These are phyloP conservation scores for Styphnolobium japonicum DNA, from an alignment of 306 rosid genomes.

Conservation along the genomic window DNA sequence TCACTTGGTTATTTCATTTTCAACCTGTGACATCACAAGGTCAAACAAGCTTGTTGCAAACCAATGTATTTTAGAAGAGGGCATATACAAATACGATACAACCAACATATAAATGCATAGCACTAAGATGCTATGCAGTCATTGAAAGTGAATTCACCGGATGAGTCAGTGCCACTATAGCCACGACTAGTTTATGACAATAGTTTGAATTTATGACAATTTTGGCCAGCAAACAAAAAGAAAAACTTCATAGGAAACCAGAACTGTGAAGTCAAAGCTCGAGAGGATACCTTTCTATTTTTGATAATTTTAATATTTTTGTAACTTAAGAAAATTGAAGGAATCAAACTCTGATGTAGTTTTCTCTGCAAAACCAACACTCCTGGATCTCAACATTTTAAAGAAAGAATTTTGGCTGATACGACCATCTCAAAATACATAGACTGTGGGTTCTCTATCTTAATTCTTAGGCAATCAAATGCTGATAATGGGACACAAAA, in stretches of 20 bases:
- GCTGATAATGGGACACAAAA: no score
- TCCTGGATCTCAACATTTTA: no score
- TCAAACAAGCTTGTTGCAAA: neutral
- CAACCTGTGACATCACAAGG: constrained; percentile 59
- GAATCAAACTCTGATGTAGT: no score
- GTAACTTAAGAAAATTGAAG: neutral
- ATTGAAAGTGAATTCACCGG: constrained; percentile 47
- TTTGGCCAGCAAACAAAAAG: neutral
- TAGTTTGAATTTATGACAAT: no score
- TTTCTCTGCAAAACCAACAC: no score
- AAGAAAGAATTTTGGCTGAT: no score
- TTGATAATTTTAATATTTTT: neutral
- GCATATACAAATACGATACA: neutral
- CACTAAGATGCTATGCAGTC: constrained; percentile 74
- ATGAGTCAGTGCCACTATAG: no score
- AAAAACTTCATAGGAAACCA: neutral
- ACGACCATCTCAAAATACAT: no score
- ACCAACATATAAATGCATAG: constrained; percentile 35
- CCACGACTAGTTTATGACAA: no score
- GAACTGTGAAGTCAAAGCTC: neutral
- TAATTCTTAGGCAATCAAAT: no score
- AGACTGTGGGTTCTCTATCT: no score
- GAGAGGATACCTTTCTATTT: neutral
- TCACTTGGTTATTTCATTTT: no score
- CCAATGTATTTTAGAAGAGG: neutral